Evolutionary conservation across 2,329 filamentous ascomycete species (phyloP).

Genomic region (Aspergillus latus): DNA sequence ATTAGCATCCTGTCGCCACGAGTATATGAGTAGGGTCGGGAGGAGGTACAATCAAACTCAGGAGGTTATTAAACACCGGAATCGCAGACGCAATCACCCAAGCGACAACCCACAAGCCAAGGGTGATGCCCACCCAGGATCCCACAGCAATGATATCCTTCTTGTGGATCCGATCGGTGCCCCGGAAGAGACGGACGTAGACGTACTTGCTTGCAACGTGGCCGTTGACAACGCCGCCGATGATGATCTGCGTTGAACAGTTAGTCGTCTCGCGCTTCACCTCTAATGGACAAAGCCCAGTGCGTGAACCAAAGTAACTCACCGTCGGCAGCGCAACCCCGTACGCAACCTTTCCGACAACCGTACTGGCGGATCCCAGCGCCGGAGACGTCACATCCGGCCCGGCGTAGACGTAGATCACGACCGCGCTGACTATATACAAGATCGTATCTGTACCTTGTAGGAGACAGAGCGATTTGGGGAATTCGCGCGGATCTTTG

Average conservation of each 20-base stretch:
- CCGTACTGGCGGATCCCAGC: slow-evolving; percentile 59
- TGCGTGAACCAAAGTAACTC: background rate
- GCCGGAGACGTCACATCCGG: slow-evolving; percentile 63
- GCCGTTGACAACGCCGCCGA: slow-evolving; percentile 70
- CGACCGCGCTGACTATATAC: slow-evolving; percentile 64
- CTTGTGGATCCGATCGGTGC: slow-evolving; percentile 56
- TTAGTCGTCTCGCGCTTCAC: no score
- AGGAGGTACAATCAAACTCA: slow-evolving; percentile 57
- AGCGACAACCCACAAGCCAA: slow-evolving; percentile 58
- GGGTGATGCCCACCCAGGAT: slow-evolving; percentile 60
- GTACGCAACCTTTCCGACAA: slow-evolving; percentile 65
- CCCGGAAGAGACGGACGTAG: slow-evolving; percentile 64
- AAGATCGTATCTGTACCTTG: slow-evolving; percentile 61
- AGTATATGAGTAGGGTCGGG: no score
- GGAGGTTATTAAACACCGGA: slow-evolving; percentile 66
- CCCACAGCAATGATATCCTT: slow-evolving; percentile 53
- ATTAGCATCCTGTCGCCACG: background rate
- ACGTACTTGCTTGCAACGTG: slow-evolving; percentile 67
- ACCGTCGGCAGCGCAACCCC: slow-evolving; percentile 66
- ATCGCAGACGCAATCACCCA: slow-evolving; percentile 70
- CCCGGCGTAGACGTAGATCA: slow-evolving; percentile 69
- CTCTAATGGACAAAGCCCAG: no score
- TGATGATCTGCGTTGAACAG: slow-evolving; percentile 52
- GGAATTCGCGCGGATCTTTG: slow-evolving; percentile 59
- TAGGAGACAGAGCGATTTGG: slow-evolving; percentile 62